phyloP scores from a whole-genome alignment of 139 green algal species.

The Micractinium sp. region DNA sequence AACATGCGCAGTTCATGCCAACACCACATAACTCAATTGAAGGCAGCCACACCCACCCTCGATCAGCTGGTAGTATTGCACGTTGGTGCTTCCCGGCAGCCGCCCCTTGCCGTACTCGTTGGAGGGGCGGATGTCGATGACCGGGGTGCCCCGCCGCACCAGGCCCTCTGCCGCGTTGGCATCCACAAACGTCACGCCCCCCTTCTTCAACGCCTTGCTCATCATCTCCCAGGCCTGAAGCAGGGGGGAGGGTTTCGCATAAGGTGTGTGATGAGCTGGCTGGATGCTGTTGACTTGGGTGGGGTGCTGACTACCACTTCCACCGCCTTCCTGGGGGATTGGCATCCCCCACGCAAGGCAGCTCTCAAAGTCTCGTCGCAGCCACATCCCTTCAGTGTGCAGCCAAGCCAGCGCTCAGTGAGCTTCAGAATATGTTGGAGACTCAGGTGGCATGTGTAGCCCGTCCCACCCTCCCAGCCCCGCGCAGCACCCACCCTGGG shows the following conservation, averaged over 20 bases:
- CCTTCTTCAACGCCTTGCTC: constrained; percentile 2
- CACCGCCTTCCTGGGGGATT: neutral
- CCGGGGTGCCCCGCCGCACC: neutral
- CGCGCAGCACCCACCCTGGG: constrained; percentile 3
- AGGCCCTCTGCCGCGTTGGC: neutral
- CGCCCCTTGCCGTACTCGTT: neutral
- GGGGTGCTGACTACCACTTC: neutral
- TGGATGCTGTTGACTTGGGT: too few species aligned
- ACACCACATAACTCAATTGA: too few species aligned
- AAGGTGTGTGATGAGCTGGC: too few species aligned
- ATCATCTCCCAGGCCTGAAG: constrained; percentile 32
- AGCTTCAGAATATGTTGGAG: too few species aligned
- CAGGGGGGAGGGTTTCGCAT: neutral
- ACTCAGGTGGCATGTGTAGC: too few species aligned
- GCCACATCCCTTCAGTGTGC: too few species aligned
- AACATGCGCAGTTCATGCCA: too few species aligned
- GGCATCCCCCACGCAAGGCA: too few species aligned
- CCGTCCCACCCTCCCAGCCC: too few species aligned
- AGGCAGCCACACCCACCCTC: constrained; percentile 2
- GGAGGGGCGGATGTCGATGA: constrained; percentile 10
- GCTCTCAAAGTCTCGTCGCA: too few species aligned
- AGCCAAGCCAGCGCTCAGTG: too few species aligned
- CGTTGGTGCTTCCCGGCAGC: constrained; percentile 50
- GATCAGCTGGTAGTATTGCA: constrained; percentile 68
- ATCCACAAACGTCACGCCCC: constrained; percentile 7